Conservation (phyloP, 2,329 filamentous ascomycete genomes). For the Aspergillus sojae region DNA sequence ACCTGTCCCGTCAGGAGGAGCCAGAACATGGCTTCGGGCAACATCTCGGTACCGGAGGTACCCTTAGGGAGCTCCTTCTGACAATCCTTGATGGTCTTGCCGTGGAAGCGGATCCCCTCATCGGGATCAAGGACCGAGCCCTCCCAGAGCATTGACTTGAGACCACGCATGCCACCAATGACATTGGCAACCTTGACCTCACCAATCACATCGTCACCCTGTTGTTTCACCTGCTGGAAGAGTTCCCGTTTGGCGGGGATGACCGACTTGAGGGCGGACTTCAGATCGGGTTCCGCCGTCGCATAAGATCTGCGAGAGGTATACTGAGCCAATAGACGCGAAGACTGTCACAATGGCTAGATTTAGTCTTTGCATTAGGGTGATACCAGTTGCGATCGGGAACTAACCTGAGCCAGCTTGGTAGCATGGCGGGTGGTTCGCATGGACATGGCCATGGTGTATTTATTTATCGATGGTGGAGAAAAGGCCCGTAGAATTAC, state of each 20-base stretch:
- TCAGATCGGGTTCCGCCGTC: conserved; percentile 82
- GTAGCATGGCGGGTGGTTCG: conserved; percentile 43
- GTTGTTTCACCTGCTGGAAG: conserved; percentile 88
- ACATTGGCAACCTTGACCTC: conserved; percentile 94
- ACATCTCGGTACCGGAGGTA: conserved; percentile 86
- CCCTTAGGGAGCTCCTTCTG: conserved; percentile 93
- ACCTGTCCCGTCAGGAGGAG: conserved; percentile 91
- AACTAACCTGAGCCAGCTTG: conserved; percentile 38
- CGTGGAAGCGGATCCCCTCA: conserved; percentile 97
- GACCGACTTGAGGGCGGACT: conserved; percentile 76
- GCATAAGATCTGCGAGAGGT: conserved; percentile 48
- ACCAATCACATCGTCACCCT: conserved; percentile 79
- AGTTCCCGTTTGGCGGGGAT: conserved; percentile 94
- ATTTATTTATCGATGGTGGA: conserved; percentile 5
- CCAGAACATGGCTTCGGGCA: conserved; percentile 99
- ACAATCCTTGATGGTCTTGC: conserved; percentile 97
- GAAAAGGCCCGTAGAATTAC: background rate
- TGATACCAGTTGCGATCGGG: background rate
- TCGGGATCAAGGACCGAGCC: conserved; percentile 95
- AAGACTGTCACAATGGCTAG: conserved; percentile 4
- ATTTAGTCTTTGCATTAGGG: conserved; percentile 5
- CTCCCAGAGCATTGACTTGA: conserved; percentile 99
- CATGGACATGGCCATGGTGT: conserved; percentile 33
- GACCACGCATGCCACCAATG: conserved; percentile 93
- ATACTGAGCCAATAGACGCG: conserved; percentile 21